These are phyloP conservation scores for Suhomyces taliae DNA, from an alignment of 1,139 yeast genomes.

Conservation along the genomic window DNA sequence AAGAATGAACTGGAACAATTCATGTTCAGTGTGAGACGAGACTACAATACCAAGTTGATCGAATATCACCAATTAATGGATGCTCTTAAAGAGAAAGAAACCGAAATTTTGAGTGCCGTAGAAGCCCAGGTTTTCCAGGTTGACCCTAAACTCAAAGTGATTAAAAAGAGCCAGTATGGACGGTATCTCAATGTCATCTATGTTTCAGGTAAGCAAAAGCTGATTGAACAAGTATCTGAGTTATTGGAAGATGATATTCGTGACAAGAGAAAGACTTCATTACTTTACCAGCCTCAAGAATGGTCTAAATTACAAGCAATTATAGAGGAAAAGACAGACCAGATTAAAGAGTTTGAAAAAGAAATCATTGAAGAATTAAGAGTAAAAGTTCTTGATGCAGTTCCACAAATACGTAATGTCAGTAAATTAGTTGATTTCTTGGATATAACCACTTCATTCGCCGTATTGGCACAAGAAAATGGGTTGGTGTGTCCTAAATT, in stretches of 20 bases:
- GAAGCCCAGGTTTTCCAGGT: constrained; percentile 20
- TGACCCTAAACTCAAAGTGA: constrained; percentile 31
- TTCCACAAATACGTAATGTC: constrained; percentile 44
- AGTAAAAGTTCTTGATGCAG: constrained; percentile 34
- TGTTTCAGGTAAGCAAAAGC: constrained; percentile 34
- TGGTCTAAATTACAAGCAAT: constrained; percentile 35
- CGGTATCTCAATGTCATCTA: constrained; percentile 33
- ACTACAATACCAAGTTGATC: constrained; percentile 27
- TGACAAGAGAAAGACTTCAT: constrained; percentile 29
- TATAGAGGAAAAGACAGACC: constrained; percentile 25
- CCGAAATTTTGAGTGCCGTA: constrained; percentile 20
- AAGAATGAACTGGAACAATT: constrained; percentile 11
- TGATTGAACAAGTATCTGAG: constrained; percentile 21
- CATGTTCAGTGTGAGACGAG: constrained; percentile 29
- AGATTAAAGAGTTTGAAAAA: constrained; percentile 43
- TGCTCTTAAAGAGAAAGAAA: constrained; percentile 25
- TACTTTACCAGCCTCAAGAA: constrained; percentile 31
- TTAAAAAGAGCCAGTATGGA: constrained; percentile 32
- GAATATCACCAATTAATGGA: constrained; percentile 37
- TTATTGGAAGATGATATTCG: constrained; percentile 23
- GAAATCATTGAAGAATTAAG: constrained; percentile 45
- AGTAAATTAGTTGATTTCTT: constrained; percentile 58
- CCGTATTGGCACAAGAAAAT: constrained; percentile 64
- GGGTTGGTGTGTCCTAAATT: constrained; percentile 67
- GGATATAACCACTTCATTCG: constrained; percentile 75